Base-by-base conservation (phyloP, 805 yeast genomes). In the Myxozyma lipomycoides region DNA sequence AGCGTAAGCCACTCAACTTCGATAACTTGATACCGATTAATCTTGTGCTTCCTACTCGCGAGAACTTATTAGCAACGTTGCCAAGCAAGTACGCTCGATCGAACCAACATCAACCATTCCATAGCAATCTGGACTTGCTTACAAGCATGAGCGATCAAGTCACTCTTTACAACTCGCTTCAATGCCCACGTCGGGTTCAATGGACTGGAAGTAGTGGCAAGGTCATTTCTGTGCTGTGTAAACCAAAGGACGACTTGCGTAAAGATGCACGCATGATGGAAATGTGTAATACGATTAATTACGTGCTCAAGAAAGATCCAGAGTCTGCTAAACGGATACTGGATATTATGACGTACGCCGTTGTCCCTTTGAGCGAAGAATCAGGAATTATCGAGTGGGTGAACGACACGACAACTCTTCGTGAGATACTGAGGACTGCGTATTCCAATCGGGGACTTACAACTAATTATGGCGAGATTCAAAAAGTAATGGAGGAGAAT, bases 191-290 rank as follows among this genome's bases (percentile, higher is more conserved):
- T 60, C 82, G 86, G 57, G 71, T 93, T 6, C 79, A 79, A 12
- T 70, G 91, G 2, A 67, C 78, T 36, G 98, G 98, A 0, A 79
- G 86, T 1, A 86, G 91, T 67, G 90, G 91, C 6, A 68, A 70
- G n/a, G 66, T 71, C 1, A 90, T 90, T 64, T 77, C 83, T 18
- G 74, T 93, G 15, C 75, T 93, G 70, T 83, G 95, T 61, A 93
- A 93, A 64, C 81, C 83, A 6, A 78, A 81, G 55, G 99, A 93
- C 67, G 98, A 93, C 70, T 82, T 95, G 18, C 72, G 98, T 57
- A 95, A 95, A 63, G 99, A 95, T 71, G 93, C 96, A 3, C 85
- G 95, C 61, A 79, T 91, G 46, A 85, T 89, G 85, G 93, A 95
- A 61, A 84, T 93, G 61, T 87, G 97, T 0, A 80, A 87, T 1